Percentiles rank a stretch among this genome's conserved stretches.
These are phyloP conservation scores for Quercus wislizeni DNA, from an alignment of 306 rosid genomes.

Conservation along the genomic window DNA sequence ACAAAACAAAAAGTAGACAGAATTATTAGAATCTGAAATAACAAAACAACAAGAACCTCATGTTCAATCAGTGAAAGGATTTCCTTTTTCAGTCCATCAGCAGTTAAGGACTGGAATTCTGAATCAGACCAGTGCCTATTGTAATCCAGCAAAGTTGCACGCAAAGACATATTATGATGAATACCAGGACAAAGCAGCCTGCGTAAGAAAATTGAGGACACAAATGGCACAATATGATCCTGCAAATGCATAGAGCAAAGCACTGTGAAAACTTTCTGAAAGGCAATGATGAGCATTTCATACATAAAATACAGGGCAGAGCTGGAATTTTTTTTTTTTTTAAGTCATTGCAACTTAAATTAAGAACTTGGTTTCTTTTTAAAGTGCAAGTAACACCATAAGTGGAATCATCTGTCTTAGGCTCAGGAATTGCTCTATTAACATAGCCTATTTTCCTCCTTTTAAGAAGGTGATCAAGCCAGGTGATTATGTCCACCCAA, in stretches of 20 bases:
- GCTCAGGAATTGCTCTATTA: too few relatives aligned
- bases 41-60: conserved; percentile 57
- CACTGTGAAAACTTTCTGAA: conserved; percentile 27
- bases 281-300: conserved; percentile 1
- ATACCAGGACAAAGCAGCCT: conserved; percentile 90
- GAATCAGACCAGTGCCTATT: conserved; percentile 75
- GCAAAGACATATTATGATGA: conserved; percentile 66
- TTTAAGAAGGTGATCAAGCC: too few relatives aligned
- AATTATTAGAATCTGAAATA: background rate
- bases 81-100: conserved; percentile 81
- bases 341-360: background rate
- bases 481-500: too few relatives aligned
- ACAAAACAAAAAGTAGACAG: background rate
- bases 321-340: background rate
- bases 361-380: background rate
- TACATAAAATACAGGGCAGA: background rate
- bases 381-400: too few relatives aligned
- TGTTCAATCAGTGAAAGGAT: conserved; percentile 81
- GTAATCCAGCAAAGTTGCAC: conserved; percentile 74
- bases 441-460: too few relatives aligned
- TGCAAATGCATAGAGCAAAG: conserved; percentile 38
- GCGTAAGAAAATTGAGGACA: conserved; percentile 76
- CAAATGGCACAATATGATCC: conserved; percentile 66
- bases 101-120: conserved; percentile 70
- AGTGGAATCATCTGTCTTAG: too few relatives aligned